phyloP scores from a whole-genome alignment of 106 monocot genomes.

The Cymbidium sinense region DNA sequence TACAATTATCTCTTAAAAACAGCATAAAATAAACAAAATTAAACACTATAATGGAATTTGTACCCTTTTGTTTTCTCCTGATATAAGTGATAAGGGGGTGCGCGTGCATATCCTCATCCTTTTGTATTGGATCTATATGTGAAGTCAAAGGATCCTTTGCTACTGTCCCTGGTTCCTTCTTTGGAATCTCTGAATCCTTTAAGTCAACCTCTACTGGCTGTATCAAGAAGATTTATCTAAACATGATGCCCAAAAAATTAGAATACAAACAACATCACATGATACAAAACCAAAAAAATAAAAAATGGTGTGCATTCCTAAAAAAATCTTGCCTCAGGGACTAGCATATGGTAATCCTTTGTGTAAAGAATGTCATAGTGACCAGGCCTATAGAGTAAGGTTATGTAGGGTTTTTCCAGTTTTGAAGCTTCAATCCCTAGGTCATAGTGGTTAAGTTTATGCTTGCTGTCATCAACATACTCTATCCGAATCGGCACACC shows the following conservation, averaged over 20 bases:
- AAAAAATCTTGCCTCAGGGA: not conserved
- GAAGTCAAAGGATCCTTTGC: not conserved
- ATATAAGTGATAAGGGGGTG: no score
- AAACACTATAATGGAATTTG: no score
- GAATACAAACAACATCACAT: not conserved
- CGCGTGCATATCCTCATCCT: no score
- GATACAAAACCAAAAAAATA: not conserved
- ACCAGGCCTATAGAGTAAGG: slow-evolving; percentile 88
- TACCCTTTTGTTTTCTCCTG: no score
- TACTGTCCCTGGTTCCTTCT: not conserved
- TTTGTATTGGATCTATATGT: no score
- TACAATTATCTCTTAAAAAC: no score
- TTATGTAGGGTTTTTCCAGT: slow-evolving; percentile 31
- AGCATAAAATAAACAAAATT: no score
- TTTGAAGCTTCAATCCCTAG: slow-evolving; percentile 21
- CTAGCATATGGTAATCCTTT: slow-evolving; percentile 9
- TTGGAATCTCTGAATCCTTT: not conserved
- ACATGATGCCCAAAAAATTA: not conserved
- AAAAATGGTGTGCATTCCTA: not conserved
- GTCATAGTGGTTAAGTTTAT: slow-evolving; percentile 65
- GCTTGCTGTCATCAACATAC: slow-evolving; percentile 39
- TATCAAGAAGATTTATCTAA: not conserved
- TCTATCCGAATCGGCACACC: slow-evolving; percentile 72
- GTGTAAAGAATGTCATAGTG: slow-evolving; percentile 94
- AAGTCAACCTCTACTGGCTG: not conserved